Evolutionary conservation across 75 land plant species (phyloP).

Genomic region (Ceratopteris richardii): DNA sequence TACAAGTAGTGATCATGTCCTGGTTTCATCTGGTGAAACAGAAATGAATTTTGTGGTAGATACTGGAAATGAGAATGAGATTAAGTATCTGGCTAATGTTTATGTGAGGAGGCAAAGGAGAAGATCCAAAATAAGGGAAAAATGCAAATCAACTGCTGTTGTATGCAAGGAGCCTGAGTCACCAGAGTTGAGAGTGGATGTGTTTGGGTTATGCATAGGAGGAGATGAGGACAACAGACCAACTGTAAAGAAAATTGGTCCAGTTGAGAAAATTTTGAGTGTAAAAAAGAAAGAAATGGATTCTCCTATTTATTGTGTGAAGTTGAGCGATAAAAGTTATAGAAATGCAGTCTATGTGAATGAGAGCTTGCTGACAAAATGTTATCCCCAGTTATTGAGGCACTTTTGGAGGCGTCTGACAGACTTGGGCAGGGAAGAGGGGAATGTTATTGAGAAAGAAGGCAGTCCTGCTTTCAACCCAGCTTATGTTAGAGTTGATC

Average conservation of each 20-base stretch:
- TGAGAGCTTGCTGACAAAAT: slow-evolving; percentile 9
- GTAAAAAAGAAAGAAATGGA: slow-evolving; percentile 6
- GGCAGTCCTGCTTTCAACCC: slow-evolving; percentile 30
- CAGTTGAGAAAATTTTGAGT: slow-evolving; percentile 16
- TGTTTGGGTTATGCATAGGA: not conserved
- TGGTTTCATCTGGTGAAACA: too few relatives aligned
- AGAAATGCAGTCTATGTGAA: slow-evolving; percentile 17
- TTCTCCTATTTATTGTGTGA: slow-evolving; percentile 19
- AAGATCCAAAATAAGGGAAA: too few relatives aligned
- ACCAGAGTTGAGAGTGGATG: not conserved
- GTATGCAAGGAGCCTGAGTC: too few relatives aligned
- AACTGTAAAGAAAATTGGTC: slow-evolving; percentile 1
- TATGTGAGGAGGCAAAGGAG: too few relatives aligned
- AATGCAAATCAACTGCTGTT: too few relatives aligned
- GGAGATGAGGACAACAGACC: not conserved
- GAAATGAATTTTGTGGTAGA: too few relatives aligned
- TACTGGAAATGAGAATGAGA: too few relatives aligned
- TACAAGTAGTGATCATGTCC: too few relatives aligned
- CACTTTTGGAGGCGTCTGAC: slow-evolving; percentile 18
- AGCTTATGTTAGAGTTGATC: slow-evolving; percentile 13
- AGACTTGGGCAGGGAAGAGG: slow-evolving; percentile 13
- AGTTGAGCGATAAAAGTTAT: slow-evolving; percentile 16
- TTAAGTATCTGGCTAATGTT: too few relatives aligned
- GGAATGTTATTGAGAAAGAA: slow-evolving; percentile 12
- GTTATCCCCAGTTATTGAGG: slow-evolving; percentile 17